These are phyloP conservation scores for Leccinum angustisporum DNA, from an alignment of 1,284 basidiomycete species.

Conservation along the genomic window DNA sequence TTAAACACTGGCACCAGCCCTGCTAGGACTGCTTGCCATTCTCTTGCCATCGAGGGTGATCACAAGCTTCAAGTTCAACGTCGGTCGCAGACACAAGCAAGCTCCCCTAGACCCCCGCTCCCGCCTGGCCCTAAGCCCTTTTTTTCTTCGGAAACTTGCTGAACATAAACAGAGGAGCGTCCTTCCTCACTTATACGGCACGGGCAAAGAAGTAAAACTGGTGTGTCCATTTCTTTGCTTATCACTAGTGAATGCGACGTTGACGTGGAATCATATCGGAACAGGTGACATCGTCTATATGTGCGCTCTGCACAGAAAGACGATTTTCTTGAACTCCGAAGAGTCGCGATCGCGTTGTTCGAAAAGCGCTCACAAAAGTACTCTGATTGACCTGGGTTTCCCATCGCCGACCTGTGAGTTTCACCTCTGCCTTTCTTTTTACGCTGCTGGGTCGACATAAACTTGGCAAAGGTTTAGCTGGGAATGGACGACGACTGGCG, in stretches of 20 bases:
- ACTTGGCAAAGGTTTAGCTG: too few species aligned
- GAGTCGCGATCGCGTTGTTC: neutral
- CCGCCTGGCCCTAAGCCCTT: conserved; percentile 5
- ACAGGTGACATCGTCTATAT: neutral
- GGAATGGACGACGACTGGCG: too few species aligned
- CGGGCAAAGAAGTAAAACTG: neutral
- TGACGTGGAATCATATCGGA: neutral
- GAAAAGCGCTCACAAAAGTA: neutral
- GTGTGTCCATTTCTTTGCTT: neutral
- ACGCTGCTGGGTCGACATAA: too few species aligned
- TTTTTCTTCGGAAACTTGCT: conserved; percentile 1
- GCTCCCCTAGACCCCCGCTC: neutral
- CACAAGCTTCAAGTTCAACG: conserved; percentile 2
- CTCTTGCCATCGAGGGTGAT: neutral
- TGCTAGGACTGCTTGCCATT: too few species aligned
- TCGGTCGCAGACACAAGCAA: neutral
- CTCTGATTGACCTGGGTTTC: neutral
- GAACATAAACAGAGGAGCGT: neutral
- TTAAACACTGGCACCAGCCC: too few species aligned
- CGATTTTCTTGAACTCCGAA: neutral
- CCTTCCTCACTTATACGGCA: conserved; percentile 2
- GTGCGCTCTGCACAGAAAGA: neutral
- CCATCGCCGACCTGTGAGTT: neutral
- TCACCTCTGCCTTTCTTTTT: neutral
- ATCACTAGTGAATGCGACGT: neutral